Evolutionary conservation across 1,284 basidiomycete genomes (phyloP), one percentile per base, ranked within the genome.

Genomic region (Xanthoconium separans): DNA sequence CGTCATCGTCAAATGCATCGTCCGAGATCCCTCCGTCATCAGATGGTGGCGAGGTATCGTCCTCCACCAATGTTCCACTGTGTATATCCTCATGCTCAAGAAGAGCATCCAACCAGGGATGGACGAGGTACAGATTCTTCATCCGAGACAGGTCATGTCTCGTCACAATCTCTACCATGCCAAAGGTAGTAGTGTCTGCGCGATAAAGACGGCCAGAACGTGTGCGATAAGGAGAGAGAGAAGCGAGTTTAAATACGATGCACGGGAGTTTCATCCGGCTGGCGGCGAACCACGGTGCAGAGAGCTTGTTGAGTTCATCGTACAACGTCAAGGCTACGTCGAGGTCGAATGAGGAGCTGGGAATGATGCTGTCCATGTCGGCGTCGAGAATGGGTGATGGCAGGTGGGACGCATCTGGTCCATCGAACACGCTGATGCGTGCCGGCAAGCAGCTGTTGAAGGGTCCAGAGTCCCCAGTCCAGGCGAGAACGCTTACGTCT

Each of bases 181-280:
- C 50, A 20, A 50, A 50, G 8, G 22, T 16, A 4, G 6, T 1
- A 2, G 40, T 50, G 8, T 50, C 31, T 5, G 31, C 34, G 6
- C 40, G 27, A 30, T 51, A 47, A 5, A 51, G 11, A 10, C 33
- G 33, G 6, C 42, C 34, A 0, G 43, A 22, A 39, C 42, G 24
- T 12, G 49, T 41, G 3, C 33, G 41, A 22, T 29, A 20, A 8
- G n/a, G 18, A 2, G 33, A 20, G 22, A 47, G 20, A n/a, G 27
- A 11, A 8, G 49, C 29, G 18, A 46, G 43, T 39, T 15, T 12
- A 29, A 49, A 42, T 7, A 18, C 15, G 30, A 49, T 49, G 11
- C 47, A 49, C n/a, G 47, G 47, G 6, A 47, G 43, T n/a, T 45
- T 46, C 42, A 51, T 46, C 8, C 50, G 33, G 13, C 31, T 39